phyloP scores from a whole-genome alignment of 2,329 filamentous ascomycete genomes.

The Metarhizium rileyi region DNA sequence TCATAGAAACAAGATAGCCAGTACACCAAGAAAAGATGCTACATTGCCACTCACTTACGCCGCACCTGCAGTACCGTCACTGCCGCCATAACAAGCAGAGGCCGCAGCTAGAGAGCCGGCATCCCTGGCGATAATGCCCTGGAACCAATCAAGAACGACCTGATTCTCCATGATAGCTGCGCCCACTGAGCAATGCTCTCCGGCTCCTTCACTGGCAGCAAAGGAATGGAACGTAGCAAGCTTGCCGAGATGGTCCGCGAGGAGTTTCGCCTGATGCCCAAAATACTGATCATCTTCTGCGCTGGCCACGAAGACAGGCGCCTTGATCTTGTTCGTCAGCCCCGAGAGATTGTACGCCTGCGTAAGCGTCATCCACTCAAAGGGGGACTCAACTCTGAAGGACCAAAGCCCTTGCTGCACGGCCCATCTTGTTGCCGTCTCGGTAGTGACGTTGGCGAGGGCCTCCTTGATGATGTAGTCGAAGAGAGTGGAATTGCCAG shows the following conservation, averaged over 20 bases:
- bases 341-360: slow-evolving; percentile 11
- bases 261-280: neutral
- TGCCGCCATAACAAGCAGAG: too few relatives aligned
- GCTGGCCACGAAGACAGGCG: slow-evolving; percentile 13
- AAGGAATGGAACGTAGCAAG: neutral
- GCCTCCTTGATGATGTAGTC: slow-evolving; percentile 9
- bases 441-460: neutral
- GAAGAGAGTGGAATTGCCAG: slow-evolving; percentile 10
- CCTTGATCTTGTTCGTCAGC: slow-evolving; percentile 11
- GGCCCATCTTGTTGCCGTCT: slow-evolving; percentile 10
- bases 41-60: too few relatives aligned
- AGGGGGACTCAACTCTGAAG: slow-evolving; percentile 13
- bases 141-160: neutral
- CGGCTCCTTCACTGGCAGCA: neutral
- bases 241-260: slow-evolving; percentile 7
- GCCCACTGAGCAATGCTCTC: neutral
- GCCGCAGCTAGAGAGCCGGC: too few relatives aligned
- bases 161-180: neutral
- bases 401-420: slow-evolving; percentile 16
- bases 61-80: too few relatives aligned
- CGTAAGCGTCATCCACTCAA: slow-evolving; percentile 10
- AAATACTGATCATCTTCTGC: slow-evolving; percentile 11
- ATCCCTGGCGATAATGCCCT: too few relatives aligned
- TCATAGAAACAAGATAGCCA: too few relatives aligned
- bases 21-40: too few relatives aligned